Base-by-base conservation (phyloP, 164 flowering plant genomes). In the Magnolia sinica region DNA sequence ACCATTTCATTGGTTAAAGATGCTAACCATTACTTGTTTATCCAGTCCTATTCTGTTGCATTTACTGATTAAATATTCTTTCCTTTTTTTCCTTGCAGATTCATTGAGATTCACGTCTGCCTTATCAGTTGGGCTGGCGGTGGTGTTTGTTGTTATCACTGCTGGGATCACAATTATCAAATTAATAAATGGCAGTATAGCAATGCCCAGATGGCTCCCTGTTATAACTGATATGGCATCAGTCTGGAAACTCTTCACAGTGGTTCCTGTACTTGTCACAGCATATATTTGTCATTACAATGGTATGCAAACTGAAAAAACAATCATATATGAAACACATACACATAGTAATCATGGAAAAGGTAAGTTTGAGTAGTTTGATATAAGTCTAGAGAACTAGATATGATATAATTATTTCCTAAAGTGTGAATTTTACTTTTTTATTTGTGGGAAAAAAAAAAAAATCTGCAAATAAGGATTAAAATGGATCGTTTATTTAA, bases 211-310 rank as follows among this genome's bases (percentile, higher is more conserved):
- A 80, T 81, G 86, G 88, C 81, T 95, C 68, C 99, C 99, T 19
- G 79, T 84, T 71, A 77, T 90, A n/a, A 79, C 86, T 23, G 88
- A 87, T 87, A 11, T 89, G 72, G 49, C 92, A 49, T 88, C 98
- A 9, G 76, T 92, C 80, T 85, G 85, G 82, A 88, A 86, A 11
- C 93, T 93, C 76, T 95, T 93, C 85, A 93, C 99, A 2, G 93
- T 84, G 2, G 96, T 93, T 16, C 98, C 98, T 72, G 89, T 95
- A 73, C 88, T 95, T n/a, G 99, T 95, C 81, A 95, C 98, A 31
- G 97, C 99, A 49, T 95, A 83, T 78, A 89, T 94, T 71, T 95
- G 99, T 85, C 99, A 95, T 77, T 94, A 89, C 83, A 95, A 92
- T 79, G 96, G 99, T 95, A 89, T 71, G 87, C 75, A 72, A 76